A percentile compares a stretch with the other conserved stretches of the same genome.
Evolutionary conservation across 108 stramenopile species (phyloP).

Genomic region (Conticribra guillardii): DNA sequence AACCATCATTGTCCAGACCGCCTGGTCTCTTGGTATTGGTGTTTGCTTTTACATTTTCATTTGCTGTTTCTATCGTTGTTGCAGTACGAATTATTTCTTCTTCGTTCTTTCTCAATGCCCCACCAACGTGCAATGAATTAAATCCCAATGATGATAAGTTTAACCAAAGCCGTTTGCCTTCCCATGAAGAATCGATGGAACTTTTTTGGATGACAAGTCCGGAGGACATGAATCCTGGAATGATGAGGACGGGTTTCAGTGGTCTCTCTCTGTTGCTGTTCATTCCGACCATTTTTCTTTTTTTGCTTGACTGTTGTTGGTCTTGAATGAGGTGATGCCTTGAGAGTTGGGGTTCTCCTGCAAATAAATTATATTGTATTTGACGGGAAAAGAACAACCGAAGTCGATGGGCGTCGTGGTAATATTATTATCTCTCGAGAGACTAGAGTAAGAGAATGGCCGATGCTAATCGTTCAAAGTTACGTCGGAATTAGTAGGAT

Average conservation of each 20-base stretch:
- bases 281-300: not conserved
- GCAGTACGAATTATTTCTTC: constrained; percentile 6
- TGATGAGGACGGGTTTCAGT: constrained; percentile 33
- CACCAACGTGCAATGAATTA: constrained; percentile 24
- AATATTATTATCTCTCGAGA: too few relatives aligned
- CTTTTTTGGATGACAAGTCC: constrained; percentile 25
- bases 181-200: constrained; percentile 27
- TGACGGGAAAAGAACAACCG: too few relatives aligned
- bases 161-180: constrained; percentile 44
- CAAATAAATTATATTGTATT: too few relatives aligned
- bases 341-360: too few relatives aligned
- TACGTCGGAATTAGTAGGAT: too few relatives aligned
- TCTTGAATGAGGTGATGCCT: too few relatives aligned
- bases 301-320: not conserved
- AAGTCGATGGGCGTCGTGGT: too few relatives aligned
- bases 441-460: too few relatives aligned
- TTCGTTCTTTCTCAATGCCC: constrained; percentile 34
- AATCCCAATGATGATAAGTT: constrained; percentile 33
- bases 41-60: not conserved
- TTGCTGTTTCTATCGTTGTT: not conserved
- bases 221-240: constrained; percentile 48
- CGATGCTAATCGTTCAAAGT: too few relatives aligned
- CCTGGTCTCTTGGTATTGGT: not conserved
- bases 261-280: not conserved
- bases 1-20: not conserved